These are phyloP conservation scores for Picochlorum sp. DNA, from an alignment of 139 green algal genomes.

Conservation along the genomic window DNA sequence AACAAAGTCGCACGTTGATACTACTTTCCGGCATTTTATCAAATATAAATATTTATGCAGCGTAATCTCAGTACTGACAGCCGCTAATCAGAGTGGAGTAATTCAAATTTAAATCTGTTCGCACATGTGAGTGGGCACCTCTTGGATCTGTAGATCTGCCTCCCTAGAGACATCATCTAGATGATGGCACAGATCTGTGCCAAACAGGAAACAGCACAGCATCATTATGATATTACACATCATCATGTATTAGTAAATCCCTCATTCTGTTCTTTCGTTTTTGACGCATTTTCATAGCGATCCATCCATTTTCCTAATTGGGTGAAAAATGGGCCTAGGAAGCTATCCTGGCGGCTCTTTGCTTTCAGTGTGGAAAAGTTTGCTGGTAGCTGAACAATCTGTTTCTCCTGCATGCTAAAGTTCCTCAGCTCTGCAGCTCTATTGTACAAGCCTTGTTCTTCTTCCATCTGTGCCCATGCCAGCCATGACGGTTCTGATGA, in stretches of 20 bases:
- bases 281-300: constrained; percentile 16
- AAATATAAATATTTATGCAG: too few relatives aligned
- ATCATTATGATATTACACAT: too few relatives aligned
- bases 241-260: not conserved
- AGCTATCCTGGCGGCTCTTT: not conserved
- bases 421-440: constrained; percentile 77
- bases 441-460: constrained; percentile 56
- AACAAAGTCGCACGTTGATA: too few relatives aligned
- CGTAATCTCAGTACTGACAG: too few relatives aligned
- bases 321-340: constrained; percentile 14
- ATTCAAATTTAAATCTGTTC: too few relatives aligned
- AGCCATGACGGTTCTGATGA: constrained; percentile 57
- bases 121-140: too few relatives aligned
- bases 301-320: constrained; percentile 22
- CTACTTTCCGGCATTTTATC: too few relatives aligned
- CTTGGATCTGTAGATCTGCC: too few relatives aligned
- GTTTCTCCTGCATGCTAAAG: constrained; percentile 53
- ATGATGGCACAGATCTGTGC: too few relatives aligned
- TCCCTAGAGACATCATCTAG: too few relatives aligned
- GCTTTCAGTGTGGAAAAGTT: constrained; percentile 51
- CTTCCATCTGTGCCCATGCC: constrained; percentile 86
- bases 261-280: not conserved
- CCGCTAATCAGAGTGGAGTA: too few relatives aligned
- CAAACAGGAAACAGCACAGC: too few relatives aligned
- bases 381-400: constrained; percentile 49